phyloP scores from a whole-genome alignment of 2,329 filamentous ascomycete genomes.

The Dactylellina cionopaga region DNA sequence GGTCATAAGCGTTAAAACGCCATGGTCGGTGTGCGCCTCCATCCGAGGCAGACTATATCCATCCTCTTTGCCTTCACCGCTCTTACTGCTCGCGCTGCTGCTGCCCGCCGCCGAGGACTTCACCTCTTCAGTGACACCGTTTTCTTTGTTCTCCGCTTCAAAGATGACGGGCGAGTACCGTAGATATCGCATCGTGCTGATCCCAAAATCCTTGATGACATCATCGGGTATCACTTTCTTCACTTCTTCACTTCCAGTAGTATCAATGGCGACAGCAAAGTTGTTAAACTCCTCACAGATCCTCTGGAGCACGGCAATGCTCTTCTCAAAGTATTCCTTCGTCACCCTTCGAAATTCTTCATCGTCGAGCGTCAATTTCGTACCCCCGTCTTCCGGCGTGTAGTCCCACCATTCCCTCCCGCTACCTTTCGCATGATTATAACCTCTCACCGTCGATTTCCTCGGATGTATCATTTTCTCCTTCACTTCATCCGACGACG shows the following conservation, averaged over 20 bases:
- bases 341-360: conserved; percentile 25
- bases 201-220: conserved; percentile 21
- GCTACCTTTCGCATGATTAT: conserved; percentile 21
- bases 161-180: conserved; percentile 34
- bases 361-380: conserved; percentile 27
- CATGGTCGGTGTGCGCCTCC: conserved; percentile 51
- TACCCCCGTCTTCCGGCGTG: conserved; percentile 37
- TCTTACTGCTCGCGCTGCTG: conserved; percentile 18
- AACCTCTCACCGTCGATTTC: conserved; percentile 42
- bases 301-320: conserved; percentile 23
- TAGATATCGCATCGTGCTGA: conserved; percentile 49
- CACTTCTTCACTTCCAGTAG: background rate
- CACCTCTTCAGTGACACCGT: background rate
- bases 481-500: conserved; percentile 17
- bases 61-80: conserved; percentile 19
- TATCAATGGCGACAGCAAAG: background rate
- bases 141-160: background rate
- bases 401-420: conserved; percentile 52
- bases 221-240: conserved; percentile 15
- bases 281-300: conserved; percentile 37
- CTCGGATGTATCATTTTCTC: conserved; percentile 24
- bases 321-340: conserved; percentile 35
- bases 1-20: conserved; percentile 42
- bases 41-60: conserved; percentile 21
- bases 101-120: background rate